Percentiles rank a stretch among this genome's conserved stretches.
phyloP scores from a whole-genome alignment of 306 rosid genomes.

The Cicer bijugum region DNA sequence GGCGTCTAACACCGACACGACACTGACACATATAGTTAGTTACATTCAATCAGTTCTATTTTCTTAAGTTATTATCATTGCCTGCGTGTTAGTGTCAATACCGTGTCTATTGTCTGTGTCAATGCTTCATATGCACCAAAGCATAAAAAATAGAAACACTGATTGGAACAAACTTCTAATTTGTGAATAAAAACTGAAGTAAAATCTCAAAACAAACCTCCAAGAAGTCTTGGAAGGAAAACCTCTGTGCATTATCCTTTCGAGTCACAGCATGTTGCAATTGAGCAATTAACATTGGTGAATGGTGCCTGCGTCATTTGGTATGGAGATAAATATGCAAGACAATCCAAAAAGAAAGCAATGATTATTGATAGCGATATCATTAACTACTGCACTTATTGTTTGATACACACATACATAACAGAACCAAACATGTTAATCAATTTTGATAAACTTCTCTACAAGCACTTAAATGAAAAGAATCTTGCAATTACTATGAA shows the following conservation, averaged over 20 bases:
- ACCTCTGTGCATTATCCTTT: slow-evolving; percentile 67
- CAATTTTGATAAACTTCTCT: not conserved
- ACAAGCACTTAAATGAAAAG: not conserved
- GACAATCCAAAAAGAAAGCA: slow-evolving; percentile 36
- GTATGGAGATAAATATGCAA: slow-evolving; percentile 37
- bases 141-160: slow-evolving; percentile 30
- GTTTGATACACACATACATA: not conserved
- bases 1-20: no score
- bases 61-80: no score
- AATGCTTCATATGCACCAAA: slow-evolving; percentile 7
- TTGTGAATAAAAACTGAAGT: slow-evolving; percentile 31
- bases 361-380: slow-evolving; percentile 21
- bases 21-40: no score
- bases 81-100: no score
- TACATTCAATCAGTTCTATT: no score
- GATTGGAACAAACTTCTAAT: not conserved
- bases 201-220: slow-evolving; percentile 57
- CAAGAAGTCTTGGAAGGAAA: slow-evolving; percentile 73
- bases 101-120: no score
- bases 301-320: slow-evolving; percentile 68
- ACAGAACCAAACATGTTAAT: not conserved
- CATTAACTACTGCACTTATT: not conserved
- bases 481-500: not conserved
- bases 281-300: slow-evolving; percentile 86
- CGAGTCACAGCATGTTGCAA: slow-evolving; percentile 92